Evolutionary conservation across 2,329 filamentous ascomycete genomes (phyloP).

Genomic region (Alternaria incomplexa): DNA sequence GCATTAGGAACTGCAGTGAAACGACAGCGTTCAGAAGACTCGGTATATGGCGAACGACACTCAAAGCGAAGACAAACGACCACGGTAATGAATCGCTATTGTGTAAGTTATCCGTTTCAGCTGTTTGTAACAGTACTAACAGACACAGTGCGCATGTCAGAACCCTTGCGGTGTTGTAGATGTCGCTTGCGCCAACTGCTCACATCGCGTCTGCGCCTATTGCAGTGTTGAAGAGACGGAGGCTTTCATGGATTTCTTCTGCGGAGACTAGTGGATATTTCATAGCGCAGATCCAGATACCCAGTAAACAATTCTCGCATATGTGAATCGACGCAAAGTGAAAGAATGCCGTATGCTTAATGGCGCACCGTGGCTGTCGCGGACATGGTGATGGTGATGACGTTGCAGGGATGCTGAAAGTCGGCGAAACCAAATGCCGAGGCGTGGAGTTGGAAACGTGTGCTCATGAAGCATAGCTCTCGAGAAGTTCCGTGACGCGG

Average conservation of each 20-base stretch:
- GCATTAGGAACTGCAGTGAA: background rate
- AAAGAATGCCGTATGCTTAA: background rate
- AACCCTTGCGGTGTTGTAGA: background rate
- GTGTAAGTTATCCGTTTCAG: slow-evolving; percentile 7
- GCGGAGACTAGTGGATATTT: background rate
- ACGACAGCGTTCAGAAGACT: background rate
- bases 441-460: slow-evolving; percentile 34
- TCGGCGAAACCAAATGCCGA: slow-evolving; percentile 33
- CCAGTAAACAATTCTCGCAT: background rate
- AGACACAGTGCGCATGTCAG: slow-evolving; percentile 7
- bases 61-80: background rate
- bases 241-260: background rate
- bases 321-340: background rate
- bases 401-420: slow-evolving; percentile 4
- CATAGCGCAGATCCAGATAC: background rate
- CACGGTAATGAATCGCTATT: background rate
- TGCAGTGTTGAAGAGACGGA: background rate
- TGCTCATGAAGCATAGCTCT: slow-evolving; percentile 32
- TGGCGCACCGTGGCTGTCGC: background rate
- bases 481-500: slow-evolving; percentile 45
- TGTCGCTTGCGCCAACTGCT: slow-evolving; percentile 9
- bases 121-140: background rate
- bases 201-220: slow-evolving; percentile 4
- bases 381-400: background rate
- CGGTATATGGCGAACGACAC: background rate